Base-by-base conservation (phyloP, 2,329 filamentous ascomycete genomes). In the Fusarium sp. region DNA sequence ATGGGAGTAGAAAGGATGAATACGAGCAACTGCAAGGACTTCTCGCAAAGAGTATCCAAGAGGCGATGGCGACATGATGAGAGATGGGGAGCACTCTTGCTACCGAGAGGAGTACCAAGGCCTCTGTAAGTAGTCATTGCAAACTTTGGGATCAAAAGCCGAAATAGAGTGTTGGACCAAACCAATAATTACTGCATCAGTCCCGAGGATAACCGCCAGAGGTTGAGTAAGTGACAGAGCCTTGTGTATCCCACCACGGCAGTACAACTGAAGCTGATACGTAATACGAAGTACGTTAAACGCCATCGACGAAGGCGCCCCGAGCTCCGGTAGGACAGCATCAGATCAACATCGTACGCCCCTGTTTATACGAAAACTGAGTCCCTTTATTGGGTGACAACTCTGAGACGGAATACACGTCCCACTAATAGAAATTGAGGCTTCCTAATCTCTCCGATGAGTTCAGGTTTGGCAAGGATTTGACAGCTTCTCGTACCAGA, bases 1-100 rank as follows among this genome's bases (percentile, higher is more conserved):
- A 7, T 72, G 39, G 3, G 62, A 59, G 13, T 81, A 80, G 29
- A 82, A 82, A 0, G 80, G 80, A 29, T 82, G 80, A 0, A 74
- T 65, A 6, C 69, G 74, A 37, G 79, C 75, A 23, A 81, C 66
- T 4, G 78, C 74, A 21, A 82, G 61, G 1, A 82, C 69, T 0
- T 80, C 76, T 7, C 23, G 24, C 29, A 82, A 46, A 0, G 75
- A 72, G 53, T 75, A 44, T n/a, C 33, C 31, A 15, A 7, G 13
- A 33, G 31, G 15, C 11, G 13, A 33, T 33, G 5, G 8, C 4
- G 33, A 76, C 16, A 57, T 18, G 3, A 5, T 24, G 28, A 35
- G 8, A n/a, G 16, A 35, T 35, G 33, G 15, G 8, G 33, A n/a
- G 4, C 8, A n/a, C 10, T 8, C 16, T 18, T 16, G 5, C 6